phyloP scores from a whole-genome alignment of 2,329 filamentous ascomycete species.

The Fusarium proliferatum region DNA sequence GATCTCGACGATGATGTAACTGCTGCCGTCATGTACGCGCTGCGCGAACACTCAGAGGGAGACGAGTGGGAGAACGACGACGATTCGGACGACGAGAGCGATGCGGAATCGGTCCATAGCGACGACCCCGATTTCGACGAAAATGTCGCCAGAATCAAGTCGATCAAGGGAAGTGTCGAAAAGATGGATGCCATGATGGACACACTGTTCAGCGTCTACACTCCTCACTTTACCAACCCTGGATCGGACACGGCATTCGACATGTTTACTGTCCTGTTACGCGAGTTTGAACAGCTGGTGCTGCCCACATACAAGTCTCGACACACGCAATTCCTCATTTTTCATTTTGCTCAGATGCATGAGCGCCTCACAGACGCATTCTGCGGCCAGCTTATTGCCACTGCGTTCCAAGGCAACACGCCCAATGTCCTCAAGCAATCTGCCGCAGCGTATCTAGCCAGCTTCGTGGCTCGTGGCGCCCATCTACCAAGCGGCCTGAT shows the following conservation, averaged over 20 bases:
- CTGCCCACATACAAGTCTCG: conserved; percentile 91
- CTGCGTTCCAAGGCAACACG: conserved; percentile 67
- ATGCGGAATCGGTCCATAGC: conserved; percentile 76
- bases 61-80: conserved; percentile 64
- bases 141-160: conserved; percentile 72
- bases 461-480: conserved; percentile 91
- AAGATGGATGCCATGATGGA: conserved; percentile 95
- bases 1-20: conserved; percentile 91
- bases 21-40: conserved; percentile 72
- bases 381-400: conserved; percentile 73
- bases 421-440: conserved; percentile 82
- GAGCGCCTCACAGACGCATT: conserved; percentile 84
- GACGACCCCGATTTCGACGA: conserved; percentile 76
- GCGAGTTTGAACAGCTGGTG: conserved; percentile 88
- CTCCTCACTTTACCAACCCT: conserved; percentile 75
- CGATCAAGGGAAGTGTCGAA: conserved; percentile 82
- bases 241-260: conserved; percentile 75
- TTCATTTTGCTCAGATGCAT: conserved; percentile 91
- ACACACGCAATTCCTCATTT: conserved; percentile 94
- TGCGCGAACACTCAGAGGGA: conserved; percentile 46
- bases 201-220: conserved; percentile 85
- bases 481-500: conserved; percentile 81
- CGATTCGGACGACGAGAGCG: conserved; percentile 65
- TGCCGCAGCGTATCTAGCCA: conserved; percentile 91
- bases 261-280: conserved; percentile 81